phyloP scores from a whole-genome alignment of 352 stramenopile species.

The Phytophthora kernoviae region DNA sequence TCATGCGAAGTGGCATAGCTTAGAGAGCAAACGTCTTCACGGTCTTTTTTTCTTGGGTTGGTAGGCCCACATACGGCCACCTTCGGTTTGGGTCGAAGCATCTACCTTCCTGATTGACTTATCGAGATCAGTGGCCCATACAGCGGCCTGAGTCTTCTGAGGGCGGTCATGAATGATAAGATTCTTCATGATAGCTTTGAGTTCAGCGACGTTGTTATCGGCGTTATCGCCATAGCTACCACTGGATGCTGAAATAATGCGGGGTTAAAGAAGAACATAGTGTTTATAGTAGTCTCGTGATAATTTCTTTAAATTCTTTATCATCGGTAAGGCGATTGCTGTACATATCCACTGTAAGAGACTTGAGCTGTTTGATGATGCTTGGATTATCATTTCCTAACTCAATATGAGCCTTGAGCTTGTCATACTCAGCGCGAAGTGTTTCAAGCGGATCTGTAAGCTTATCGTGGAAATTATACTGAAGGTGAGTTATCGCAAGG shows the following conservation, averaged over 20 bases:
- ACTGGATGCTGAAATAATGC: constrained; percentile 13
- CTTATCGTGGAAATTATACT: constrained; percentile 12
- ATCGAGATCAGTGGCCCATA: constrained; percentile 18
- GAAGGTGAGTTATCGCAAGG: not conserved
- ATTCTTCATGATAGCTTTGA: no score
- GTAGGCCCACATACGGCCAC: no score
- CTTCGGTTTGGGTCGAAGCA: constrained; percentile 21
- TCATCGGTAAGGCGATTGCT: constrained; percentile 3
- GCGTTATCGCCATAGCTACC: constrained; percentile 30
- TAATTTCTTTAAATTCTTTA: constrained; percentile 14
- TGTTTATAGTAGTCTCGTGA: constrained; percentile 3
- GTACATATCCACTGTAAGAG: no score
- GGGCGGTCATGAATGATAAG: constrained; percentile 10
- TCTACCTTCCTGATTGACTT: constrained; percentile 11
- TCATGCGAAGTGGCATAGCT: no score
- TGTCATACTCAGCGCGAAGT: no score
- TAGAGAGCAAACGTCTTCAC: no score
- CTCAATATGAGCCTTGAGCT: no score
- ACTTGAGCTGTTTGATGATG: no score
- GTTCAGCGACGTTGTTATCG: no score
- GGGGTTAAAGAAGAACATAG: constrained; percentile 19
- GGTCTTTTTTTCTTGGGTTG: no score
- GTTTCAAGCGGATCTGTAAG: constrained; percentile 11
- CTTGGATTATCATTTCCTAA: no score
- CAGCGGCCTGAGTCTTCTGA: constrained; percentile 13